A percentile compares a stretch with the other conserved stretches of the same genome.
Conservation (phyloP, 345 rosid genomes). For the Rhizophora apiculata region DNA sequence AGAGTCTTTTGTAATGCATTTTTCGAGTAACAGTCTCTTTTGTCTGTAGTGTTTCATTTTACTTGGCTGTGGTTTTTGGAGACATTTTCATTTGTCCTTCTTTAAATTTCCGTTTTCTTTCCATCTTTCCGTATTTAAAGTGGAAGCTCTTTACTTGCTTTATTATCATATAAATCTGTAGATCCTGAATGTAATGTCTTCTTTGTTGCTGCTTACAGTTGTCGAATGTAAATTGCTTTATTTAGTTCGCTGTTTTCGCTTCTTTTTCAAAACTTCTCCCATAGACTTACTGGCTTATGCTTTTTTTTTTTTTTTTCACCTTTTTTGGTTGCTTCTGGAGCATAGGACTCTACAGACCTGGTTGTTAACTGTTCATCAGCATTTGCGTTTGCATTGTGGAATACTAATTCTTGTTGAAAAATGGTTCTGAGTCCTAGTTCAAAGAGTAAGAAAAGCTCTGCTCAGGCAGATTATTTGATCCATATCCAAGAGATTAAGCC, state of each 20-base stretch:
- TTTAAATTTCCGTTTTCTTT: not conserved
- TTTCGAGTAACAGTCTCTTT: too few species aligned
- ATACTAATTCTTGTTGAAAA: constrained; percentile 19
- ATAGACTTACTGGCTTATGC: not conserved
- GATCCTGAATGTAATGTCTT: not conserved
- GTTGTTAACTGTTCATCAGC: not conserved
- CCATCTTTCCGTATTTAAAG: not conserved
- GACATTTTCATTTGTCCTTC: not conserved
- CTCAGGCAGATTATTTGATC: constrained; percentile 57
- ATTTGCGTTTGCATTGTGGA: constrained; percentile 4
- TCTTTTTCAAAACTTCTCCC: too few species aligned
- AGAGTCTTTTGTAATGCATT: too few species aligned
- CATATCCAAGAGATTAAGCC: constrained; percentile 84
- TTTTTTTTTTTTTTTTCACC: not conserved
- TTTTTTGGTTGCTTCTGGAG: not conserved
- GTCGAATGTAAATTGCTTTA: not conserved
- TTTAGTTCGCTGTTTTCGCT: not conserved
- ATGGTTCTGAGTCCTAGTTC: constrained; percentile 71
- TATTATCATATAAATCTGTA: too few species aligned
- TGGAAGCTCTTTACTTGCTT: too few species aligned
- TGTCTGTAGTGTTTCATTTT: too few species aligned
- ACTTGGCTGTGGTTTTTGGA: not conserved
- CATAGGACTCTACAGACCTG: constrained; percentile 19
- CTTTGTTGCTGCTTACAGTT: not conserved
- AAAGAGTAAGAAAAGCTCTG: constrained; percentile 51